Evolutionary conservation across 495 filamentous ascomycete species (phyloP).

Genomic region (Xylaria acuta): DNA sequence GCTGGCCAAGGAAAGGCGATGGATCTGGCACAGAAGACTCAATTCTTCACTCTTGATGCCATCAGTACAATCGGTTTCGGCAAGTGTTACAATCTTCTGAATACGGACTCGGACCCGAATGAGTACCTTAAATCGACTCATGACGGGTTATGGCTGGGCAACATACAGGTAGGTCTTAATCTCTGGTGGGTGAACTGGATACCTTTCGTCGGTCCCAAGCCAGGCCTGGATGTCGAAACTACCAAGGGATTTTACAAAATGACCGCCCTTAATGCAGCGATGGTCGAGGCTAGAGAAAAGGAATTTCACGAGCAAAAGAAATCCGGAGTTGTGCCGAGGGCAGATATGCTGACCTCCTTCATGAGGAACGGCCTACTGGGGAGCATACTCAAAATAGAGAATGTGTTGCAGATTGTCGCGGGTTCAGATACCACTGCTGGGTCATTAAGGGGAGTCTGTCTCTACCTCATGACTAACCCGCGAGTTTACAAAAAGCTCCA

Average conservation of each 20-base stretch:
- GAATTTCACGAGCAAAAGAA: slow-evolving; percentile 13
- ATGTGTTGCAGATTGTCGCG: slow-evolving; percentile 38
- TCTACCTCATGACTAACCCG: slow-evolving; percentile 56
- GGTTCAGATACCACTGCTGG: slow-evolving; percentile 67
- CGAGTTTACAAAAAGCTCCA: slow-evolving; percentile 58
- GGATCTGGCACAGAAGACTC: slow-evolving; percentile 48
- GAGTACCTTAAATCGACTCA: slow-evolving; percentile 48
- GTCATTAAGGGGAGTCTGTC: slow-evolving; percentile 58
- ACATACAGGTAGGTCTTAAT: slow-evolving; percentile 9
- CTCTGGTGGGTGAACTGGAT: slow-evolving; percentile 29
- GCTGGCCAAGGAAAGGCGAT: slow-evolving; percentile 37
- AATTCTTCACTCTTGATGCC: slow-evolving; percentile 56
- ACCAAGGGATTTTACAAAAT: slow-evolving; percentile 55
- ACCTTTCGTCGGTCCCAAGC: slow-evolving; percentile 31
- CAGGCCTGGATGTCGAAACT: slow-evolving; percentile 43
- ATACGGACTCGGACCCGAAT: slow-evolving; percentile 47
- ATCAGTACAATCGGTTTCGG: slow-evolving; percentile 54
- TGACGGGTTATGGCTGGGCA: slow-evolving; percentile 38
- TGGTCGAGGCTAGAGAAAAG: slow-evolving; percentile 35
- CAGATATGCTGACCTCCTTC: slow-evolving; percentile 52
- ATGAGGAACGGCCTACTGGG: slow-evolving; percentile 46
- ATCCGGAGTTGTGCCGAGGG: background rate
- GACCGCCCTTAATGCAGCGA: slow-evolving; percentile 45
- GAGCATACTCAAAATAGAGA: slow-evolving; percentile 42
- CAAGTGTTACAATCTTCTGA: slow-evolving; percentile 48